Percentiles rank a stretch among this genome's conserved stretches.
Conservation (phyloP, 306 rosid species). For the Quercus wislizeni region DNA sequence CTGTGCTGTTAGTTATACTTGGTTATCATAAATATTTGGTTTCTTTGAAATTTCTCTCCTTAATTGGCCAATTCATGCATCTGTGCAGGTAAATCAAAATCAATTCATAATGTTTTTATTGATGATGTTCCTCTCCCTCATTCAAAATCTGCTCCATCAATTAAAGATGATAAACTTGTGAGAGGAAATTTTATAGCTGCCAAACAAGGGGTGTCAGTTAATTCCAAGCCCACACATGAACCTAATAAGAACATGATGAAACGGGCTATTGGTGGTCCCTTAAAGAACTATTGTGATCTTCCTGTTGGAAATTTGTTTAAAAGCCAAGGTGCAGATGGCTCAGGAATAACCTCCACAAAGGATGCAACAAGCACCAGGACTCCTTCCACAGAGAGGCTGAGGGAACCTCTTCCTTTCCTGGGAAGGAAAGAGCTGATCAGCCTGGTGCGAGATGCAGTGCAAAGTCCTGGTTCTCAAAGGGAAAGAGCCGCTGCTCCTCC, state of each 20-base stretch:
- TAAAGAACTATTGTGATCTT: conserved; percentile 23
- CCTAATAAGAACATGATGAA: conserved; percentile 23
- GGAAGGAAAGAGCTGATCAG: conserved; percentile 70
- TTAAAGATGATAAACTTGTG: conserved; percentile 1
- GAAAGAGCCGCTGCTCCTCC: conserved; percentile 67
- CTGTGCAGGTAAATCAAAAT: conserved; percentile 50
- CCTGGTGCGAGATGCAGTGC: conserved; percentile 51
- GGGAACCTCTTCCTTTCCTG: conserved; percentile 54
- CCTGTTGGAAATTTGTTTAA: conserved; percentile 28
- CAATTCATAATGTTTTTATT: conserved; percentile 25
- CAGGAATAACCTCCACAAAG: conserved; percentile 57
- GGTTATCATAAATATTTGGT: conserved; percentile 5
- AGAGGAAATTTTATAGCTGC: conserved; percentile 30
- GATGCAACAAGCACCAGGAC: conserved; percentile 55
- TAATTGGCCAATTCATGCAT: conserved; percentile 7
- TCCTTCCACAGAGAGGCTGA: conserved; percentile 50
- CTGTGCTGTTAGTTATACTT: conserved; percentile 8
- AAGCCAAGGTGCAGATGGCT: conserved; percentile 69
- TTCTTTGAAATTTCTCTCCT: not conserved
- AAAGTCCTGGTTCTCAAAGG: conserved; percentile 50
- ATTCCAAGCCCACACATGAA: conserved; percentile 14
- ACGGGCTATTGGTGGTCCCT: conserved; percentile 23
- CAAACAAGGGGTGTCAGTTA: conserved; percentile 26
- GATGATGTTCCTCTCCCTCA: conserved; percentile 29
- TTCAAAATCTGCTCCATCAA: conserved; percentile 26